Evolutionary conservation across 2,329 filamentous ascomycete species (phyloP).

Genomic region (Fusarium hostae): DNA sequence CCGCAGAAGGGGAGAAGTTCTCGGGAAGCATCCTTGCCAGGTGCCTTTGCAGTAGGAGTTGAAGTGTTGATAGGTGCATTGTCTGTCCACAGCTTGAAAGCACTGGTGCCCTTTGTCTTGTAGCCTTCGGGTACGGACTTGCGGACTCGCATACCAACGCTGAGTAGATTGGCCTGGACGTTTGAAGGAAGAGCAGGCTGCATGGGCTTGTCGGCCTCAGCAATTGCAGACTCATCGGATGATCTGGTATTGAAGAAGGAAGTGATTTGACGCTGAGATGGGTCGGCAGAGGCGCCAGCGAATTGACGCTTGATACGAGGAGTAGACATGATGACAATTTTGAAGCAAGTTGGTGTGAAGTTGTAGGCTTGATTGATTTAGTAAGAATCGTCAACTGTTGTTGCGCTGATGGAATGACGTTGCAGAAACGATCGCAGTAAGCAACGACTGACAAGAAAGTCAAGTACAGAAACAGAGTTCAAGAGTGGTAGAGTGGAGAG

Average conservation of each 20-base stretch:
- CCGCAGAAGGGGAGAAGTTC: constrained; percentile 86
- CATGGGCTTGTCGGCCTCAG: constrained; percentile 39
- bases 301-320: constrained; percentile 71
- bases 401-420: constrained; percentile 14
- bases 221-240: constrained; percentile 44
- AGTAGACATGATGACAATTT: constrained; percentile 57
- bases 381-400: background rate
- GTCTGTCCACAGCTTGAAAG: constrained; percentile 64
- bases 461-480: constrained; percentile 3
- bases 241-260: constrained; percentile 65
- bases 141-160: constrained; percentile 92
- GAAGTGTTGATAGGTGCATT: constrained; percentile 38
- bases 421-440: background rate
- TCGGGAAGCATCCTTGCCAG: constrained; percentile 51
- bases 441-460: constrained; percentile 2
- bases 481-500: constrained; percentile 32
- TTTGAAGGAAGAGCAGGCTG: constrained; percentile 68
- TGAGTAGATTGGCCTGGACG: constrained; percentile 85
- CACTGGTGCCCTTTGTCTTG: constrained; percentile 72
- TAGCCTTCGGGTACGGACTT: constrained; percentile 95
- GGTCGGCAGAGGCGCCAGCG: constrained; percentile 67
- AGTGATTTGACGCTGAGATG: constrained; percentile 71
- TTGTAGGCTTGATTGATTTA: background rate
- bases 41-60: constrained; percentile 8
- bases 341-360: background rate